Percentiles rank a stretch among this genome's conserved stretches.
Conservation (phyloP, 306 rosid genomes). For the Vigna hirtella region DNA sequence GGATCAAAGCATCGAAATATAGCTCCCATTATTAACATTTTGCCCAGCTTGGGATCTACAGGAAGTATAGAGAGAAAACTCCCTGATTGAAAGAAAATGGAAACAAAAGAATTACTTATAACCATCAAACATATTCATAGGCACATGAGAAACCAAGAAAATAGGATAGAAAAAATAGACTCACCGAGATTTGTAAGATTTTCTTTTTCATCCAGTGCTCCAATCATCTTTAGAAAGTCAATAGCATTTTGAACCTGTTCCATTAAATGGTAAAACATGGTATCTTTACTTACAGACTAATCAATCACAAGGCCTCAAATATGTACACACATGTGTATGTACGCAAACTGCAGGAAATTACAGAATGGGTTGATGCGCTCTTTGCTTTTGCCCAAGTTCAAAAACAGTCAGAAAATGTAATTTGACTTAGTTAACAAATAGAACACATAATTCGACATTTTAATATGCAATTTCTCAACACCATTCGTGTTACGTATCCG, state of each 20-base stretch:
- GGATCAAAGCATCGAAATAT: slow-evolving; percentile 97
- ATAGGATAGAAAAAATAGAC: slow-evolving; percentile 44
- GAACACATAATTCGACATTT: neutral
- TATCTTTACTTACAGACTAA: neutral
- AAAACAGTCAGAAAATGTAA: neutral
- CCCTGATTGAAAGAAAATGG: slow-evolving; percentile 59
- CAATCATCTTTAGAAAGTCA: slow-evolving; percentile 88
- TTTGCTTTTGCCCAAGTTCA: neutral
- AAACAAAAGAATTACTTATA: slow-evolving; percentile 20
- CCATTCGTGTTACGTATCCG: neutral
- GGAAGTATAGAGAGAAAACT: slow-evolving; percentile 92
- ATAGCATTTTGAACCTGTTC: slow-evolving; percentile 96
- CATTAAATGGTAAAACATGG: slow-evolving; percentile 38
- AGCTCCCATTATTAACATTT: slow-evolving; percentile 97
- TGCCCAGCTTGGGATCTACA: slow-evolving; percentile 96
- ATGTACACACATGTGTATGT: neutral
- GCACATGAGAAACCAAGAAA: slow-evolving; percentile 7
- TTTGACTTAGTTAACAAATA: neutral
- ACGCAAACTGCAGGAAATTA: slow-evolving; percentile 12
- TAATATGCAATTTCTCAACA: neutral
- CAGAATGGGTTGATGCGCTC: neutral
- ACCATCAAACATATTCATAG: slow-evolving; percentile 24
- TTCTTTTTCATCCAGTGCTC: slow-evolving; percentile 91
- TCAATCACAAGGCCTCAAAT: too few relatives aligned
- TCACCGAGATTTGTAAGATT: slow-evolving; percentile 84